These are phyloP conservation scores for Stagonosporopsis rhizophila DNA, from an alignment of 2,329 filamentous ascomycete species.

Conservation along the genomic window DNA sequence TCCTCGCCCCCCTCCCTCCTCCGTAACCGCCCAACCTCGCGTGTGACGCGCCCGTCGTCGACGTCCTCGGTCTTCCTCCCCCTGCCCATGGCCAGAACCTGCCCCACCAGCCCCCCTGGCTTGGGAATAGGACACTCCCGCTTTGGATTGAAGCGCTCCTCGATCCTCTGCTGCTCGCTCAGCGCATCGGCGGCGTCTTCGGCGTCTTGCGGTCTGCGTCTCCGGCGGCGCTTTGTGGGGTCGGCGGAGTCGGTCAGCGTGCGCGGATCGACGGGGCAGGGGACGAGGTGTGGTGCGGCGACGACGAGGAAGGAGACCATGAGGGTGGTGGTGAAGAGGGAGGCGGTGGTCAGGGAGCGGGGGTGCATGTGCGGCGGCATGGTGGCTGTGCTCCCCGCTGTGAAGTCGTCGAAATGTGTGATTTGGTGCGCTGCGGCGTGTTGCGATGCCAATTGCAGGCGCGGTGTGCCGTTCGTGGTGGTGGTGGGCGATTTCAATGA, in stretches of 20 bases:
- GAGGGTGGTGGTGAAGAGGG: conserved; percentile 93
- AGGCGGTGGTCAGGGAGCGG: conserved; percentile 89
- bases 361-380: conserved; percentile 92
- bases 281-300: conserved; percentile 84
- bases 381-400: too few relatives aligned
- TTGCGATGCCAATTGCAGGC: background rate
- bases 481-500: background rate
- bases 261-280: conserved; percentile 81
- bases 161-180: conserved; percentile 31
- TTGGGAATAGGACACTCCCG: conserved; percentile 94
- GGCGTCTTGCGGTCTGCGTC: conserved; percentile 50
- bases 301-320: conserved; percentile 92
- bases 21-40: conserved; percentile 1
- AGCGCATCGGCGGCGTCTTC: conserved; percentile 32
- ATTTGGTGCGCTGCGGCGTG: too few relatives aligned
- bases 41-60: background rate
- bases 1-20: background rate
- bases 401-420: too few relatives aligned
- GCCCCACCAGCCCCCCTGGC: conserved; percentile 77
- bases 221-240: conserved; percentile 42
- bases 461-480: background rate
- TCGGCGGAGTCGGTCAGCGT: conserved; percentile 73
- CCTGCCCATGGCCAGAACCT: conserved; percentile 71
- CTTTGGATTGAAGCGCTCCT: conserved; percentile 44
- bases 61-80: conserved; percentile 34